Percentiles rank a stretch among this genome's conserved stretches.
phyloP scores from a whole-genome alignment of 192 early-diverging fungal genomes.

The Physocladia obscura region DNA sequence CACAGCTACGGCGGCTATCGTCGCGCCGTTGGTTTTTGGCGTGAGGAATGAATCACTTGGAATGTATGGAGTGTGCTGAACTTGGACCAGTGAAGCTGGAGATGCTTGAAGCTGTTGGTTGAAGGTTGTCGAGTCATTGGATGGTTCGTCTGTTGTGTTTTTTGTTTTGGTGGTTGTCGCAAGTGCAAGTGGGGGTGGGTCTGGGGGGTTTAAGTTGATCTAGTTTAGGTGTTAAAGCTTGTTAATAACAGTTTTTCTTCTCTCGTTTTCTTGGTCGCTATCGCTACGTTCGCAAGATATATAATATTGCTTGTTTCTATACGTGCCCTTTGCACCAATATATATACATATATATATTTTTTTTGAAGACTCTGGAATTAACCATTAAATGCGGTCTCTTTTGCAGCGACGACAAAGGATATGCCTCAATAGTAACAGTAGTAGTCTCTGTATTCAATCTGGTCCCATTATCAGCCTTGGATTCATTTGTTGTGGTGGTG shows the following conservation, averaged over 20 bases:
- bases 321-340: too few species aligned
- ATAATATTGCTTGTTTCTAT: too few species aligned
- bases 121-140: too few species aligned
- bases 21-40: neutral
- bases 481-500: neutral
- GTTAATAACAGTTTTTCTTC: too few species aligned
- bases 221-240: too few species aligned
- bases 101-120: neutral
- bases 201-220: neutral
- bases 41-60: slow-evolving; percentile 19
- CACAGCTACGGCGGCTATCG: neutral
- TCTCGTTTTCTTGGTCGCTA: too few species aligned
- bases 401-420: too few species aligned
- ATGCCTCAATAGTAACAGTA: neutral
- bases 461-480: neutral
- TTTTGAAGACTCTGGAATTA: too few species aligned
- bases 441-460: neutral
- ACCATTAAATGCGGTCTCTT: too few species aligned
- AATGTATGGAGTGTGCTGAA: slow-evolving; percentile 15
- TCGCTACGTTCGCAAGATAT: too few species aligned
- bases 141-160: slow-evolving; percentile 7
- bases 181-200: neutral
- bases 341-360: too few species aligned
- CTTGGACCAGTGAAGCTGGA: neutral
- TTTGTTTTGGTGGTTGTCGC: neutral